A percentile compares a stretch with the other conserved stretches of the same genome.
phyloP scores from a whole-genome alignment of 1,284 basidiomycete genomes.

The Rhodotorula sp. region DNA sequence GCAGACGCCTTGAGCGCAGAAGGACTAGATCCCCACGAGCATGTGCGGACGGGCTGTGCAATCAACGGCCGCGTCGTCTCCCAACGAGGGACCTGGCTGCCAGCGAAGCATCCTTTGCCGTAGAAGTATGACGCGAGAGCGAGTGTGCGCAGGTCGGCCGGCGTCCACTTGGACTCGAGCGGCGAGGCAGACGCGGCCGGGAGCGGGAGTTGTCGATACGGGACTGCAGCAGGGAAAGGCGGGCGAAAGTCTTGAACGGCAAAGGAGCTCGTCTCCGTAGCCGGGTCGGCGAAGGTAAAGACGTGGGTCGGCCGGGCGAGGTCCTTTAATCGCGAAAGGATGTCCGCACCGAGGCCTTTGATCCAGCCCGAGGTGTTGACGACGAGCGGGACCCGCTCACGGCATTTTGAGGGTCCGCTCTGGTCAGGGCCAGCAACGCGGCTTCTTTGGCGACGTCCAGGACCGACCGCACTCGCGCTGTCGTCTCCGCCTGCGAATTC shows the following conservation, averaged over 20 bases:
- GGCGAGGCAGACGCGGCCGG: slow-evolving; percentile 50
- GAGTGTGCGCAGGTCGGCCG: slow-evolving; percentile 71
- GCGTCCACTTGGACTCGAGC: slow-evolving; percentile 54
- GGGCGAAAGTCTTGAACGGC: slow-evolving; percentile 7
- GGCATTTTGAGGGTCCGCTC: not conserved
- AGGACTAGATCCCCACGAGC: slow-evolving; percentile 56
- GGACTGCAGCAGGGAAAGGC: slow-evolving; percentile 21
- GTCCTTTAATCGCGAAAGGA: slow-evolving; percentile 68
- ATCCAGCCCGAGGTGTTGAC: slow-evolving; percentile 97
- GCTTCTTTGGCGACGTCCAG: too few relatives aligned
- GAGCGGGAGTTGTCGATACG: slow-evolving; percentile 39
- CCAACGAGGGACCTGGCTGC: slow-evolving; percentile 56
- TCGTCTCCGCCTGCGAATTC: slow-evolving; percentile 49
- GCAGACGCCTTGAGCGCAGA: slow-evolving; percentile 52
- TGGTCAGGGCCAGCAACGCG: not conserved
- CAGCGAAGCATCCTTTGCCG: slow-evolving; percentile 54
- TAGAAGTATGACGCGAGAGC: slow-evolving; percentile 80
- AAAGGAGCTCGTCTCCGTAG: not conserved
- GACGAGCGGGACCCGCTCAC: slow-evolving; percentile 62
- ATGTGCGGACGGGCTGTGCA: slow-evolving; percentile 64
- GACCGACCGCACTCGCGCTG: too few relatives aligned
- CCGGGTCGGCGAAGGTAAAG: slow-evolving; percentile 55
- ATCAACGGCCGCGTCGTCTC: slow-evolving; percentile 67
- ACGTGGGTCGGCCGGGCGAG: slow-evolving; percentile 64
- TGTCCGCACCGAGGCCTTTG: slow-evolving; percentile 85